Conservation (phyloP, 2,329 filamentous ascomycete species). For the Cercospora janseana region DNA sequence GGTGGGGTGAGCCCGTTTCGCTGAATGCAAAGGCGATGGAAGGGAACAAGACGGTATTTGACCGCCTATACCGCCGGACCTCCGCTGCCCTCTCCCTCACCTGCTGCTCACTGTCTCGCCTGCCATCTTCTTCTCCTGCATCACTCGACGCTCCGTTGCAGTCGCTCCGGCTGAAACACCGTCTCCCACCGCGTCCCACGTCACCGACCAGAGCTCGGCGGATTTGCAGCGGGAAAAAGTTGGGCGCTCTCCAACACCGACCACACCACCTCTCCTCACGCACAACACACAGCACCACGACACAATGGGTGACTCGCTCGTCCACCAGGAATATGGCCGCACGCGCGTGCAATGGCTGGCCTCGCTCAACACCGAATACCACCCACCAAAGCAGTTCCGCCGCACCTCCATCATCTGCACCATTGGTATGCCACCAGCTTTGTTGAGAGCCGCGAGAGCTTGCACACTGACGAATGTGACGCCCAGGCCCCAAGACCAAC, state of each 20-base stretch:
- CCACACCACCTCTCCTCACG: not conserved
- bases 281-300: slow-evolving; percentile 9
- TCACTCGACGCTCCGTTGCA: not conserved
- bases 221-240: slow-evolving; percentile 6
- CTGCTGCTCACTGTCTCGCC: not conserved
- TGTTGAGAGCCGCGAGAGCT: not conserved
- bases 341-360: slow-evolving; percentile 69
- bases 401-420: slow-evolving; percentile 98
- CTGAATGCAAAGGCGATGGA: not conserved
- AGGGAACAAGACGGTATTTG: not conserved
- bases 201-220: not conserved
- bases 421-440: slow-evolving; percentile 61
- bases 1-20: not conserved
- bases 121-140: not conserved
- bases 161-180: slow-evolving; percentile 8
- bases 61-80: slow-evolving; percentile 4
- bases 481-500: slow-evolving; percentile 86
- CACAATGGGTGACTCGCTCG: slow-evolving; percentile 70
- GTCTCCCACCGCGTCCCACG: not conserved
- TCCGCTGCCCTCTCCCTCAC: not conserved
- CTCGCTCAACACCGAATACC: slow-evolving; percentile 84
- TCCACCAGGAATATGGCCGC: slow-evolving; percentile 75
- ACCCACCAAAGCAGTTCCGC: slow-evolving; percentile 84
- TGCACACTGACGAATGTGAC: slow-evolving; percentile 1
- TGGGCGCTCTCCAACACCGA: not conserved